Base-by-base conservation (phyloP, 83 land plant species). In the Diphasiastrum complanatum region DNA sequence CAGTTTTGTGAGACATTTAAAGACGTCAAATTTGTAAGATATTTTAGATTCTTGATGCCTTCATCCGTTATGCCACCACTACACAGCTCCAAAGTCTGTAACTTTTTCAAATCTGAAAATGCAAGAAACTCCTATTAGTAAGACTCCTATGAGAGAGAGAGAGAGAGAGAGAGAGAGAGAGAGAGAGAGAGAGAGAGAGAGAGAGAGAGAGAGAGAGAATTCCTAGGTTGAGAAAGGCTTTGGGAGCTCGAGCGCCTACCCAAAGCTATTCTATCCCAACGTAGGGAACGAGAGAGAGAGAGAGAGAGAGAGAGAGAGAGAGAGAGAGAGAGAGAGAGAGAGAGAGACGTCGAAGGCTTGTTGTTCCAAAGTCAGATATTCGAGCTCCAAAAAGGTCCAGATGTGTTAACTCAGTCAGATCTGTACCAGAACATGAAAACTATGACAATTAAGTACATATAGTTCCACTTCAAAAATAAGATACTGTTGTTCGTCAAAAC, bases 301-400 rank as follows among this genome's bases (percentile, higher is more conserved):
- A 23, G 30, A 19, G 2, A 63, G 38, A 12, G 2, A 8, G 18
- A 16, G 22, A 36, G 25, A 50, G 33, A 26, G 33, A n/a, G 32
- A 23, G 30, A 19, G 2, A 63, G 38, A 12, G 2, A 8, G 18
- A 16, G 22, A 27, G 57, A 11, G 4, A n/a, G 6, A 58, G 35
- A 58, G 5, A 10, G 16, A 11, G 52, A 65, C 99, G 56, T 71
- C 69, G 65, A 56, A 95, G 70, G 37, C 63, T 74, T 34, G 63
- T 62, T 62, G 91, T 86, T 53, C 99, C 99, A 54, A 63, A 68
- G 56, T 95, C 97, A 33, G 99, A 81, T 52, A 95, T 86, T 16
- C 90, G 95, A 51, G 97, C 99, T 35, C 97, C 96, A 76, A 95
- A 95, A 55, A 95, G 93, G 76, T 95, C 99, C 74, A 95, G 63